Evolutionary conservation across 148 eudicot genomes (phyloP).

Genomic region (Salicornia ramosissima): DNA sequence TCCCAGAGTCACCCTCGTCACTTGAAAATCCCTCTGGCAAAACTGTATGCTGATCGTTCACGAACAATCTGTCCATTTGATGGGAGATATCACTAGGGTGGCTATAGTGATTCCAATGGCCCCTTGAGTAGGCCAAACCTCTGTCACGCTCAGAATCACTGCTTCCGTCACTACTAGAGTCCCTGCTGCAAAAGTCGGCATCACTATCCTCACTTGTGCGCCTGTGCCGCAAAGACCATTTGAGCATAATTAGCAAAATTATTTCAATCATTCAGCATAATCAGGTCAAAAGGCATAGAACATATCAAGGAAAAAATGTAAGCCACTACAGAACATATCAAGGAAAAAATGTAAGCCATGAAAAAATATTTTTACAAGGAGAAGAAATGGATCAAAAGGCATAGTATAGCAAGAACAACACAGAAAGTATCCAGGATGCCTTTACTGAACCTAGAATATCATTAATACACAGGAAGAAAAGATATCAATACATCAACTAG

Average conservation of each 20-base stretch:
- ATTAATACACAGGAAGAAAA: not conserved
- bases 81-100: constrained; percentile 28
- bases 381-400: not conserved
- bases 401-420: not conserved
- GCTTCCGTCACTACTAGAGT: constrained; percentile 79
- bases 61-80: constrained; percentile 33
- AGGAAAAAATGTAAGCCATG: not conserved
- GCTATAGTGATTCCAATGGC: constrained; percentile 27
- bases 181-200: constrained; percentile 58
- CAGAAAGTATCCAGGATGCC: not conserved
- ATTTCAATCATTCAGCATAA: not conserved
- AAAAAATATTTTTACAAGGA: not conserved
- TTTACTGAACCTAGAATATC: not conserved
- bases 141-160: constrained; percentile 71
- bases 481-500: not conserved
- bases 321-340: not conserved
- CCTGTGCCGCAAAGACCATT: constrained; percentile 33
- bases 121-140: constrained; percentile 29
- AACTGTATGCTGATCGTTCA: constrained; percentile 35
- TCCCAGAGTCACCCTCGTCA: constrained; percentile 72
- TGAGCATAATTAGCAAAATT: constrained; percentile 18
- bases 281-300: not conserved
- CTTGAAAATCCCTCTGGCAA: constrained; percentile 67
- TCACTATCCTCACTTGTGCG: constrained; percentile 65
- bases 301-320: not conserved